phyloP scores from a whole-genome alignment of 345 rosid species.

The Sonneratia alba region DNA sequence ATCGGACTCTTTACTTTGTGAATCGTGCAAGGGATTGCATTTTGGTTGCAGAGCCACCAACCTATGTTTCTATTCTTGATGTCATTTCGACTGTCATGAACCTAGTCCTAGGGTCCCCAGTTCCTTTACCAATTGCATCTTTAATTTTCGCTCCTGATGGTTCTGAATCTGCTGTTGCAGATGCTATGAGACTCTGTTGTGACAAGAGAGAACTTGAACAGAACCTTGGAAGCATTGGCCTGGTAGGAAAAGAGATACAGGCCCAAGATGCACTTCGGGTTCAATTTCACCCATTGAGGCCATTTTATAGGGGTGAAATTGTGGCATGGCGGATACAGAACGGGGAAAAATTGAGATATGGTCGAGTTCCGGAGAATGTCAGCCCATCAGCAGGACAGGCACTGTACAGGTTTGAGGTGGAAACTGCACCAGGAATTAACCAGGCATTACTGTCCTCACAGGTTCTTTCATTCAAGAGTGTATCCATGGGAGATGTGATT shows the following conservation, averaged over 20 bases:
- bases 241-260: constrained; percentile 63
- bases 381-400: constrained; percentile 90
- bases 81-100: constrained; percentile 69
- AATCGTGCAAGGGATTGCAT: constrained; percentile 41
- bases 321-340: constrained; percentile 75
- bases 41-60: constrained; percentile 79
- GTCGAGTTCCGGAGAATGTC: constrained; percentile 87
- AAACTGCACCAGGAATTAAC: constrained; percentile 50
- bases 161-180: constrained; percentile 50
- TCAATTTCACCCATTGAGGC: constrained; percentile 87
- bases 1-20: constrained; percentile 58
- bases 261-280: constrained; percentile 78
- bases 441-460: constrained; percentile 76
- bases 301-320: constrained; percentile 85
- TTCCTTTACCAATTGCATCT: constrained; percentile 60
- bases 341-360: constrained; percentile 84
- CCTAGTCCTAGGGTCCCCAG: constrained; percentile 67
- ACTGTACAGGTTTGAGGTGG: constrained; percentile 77
- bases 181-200: constrained; percentile 49
- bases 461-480: constrained; percentile 81
- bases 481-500: constrained; percentile 31
- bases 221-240: constrained; percentile 23
- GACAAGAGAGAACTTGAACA: constrained; percentile 40
- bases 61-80: constrained; percentile 60
- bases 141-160: constrained; percentile 72